phyloP scores from a whole-genome alignment of 2,329 filamentous ascomycete species.

The Aspergillus spinulosporus region DNA sequence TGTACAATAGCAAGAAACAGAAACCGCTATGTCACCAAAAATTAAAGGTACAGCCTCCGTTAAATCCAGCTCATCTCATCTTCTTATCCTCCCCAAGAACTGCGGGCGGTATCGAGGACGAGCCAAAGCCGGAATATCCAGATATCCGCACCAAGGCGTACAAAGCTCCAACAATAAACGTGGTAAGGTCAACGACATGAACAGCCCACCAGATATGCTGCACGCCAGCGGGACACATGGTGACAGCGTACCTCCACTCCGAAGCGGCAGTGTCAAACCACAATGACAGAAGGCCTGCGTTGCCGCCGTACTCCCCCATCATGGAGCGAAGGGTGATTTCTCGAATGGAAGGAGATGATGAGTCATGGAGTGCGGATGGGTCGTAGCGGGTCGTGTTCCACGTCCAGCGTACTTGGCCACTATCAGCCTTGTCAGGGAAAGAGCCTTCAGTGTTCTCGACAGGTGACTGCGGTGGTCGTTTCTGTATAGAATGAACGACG shows the following conservation, averaged over 20 bases:
- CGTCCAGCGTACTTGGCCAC: slow-evolving; percentile 23
- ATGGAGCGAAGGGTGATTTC: slow-evolving; percentile 95
- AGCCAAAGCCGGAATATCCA: not conserved
- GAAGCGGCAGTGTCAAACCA: slow-evolving; percentile 76
- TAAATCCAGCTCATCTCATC: not conserved
- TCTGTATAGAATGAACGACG: slow-evolving; percentile 77
- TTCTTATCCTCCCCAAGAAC: slow-evolving; percentile 6
- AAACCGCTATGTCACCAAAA: not conserved
- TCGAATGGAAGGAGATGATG: slow-evolving; percentile 54
- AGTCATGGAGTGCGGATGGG: not conserved
- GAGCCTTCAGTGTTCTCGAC: not conserved
- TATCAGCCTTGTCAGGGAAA: not conserved
- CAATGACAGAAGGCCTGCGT: slow-evolving; percentile 80
- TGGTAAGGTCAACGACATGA: slow-evolving; percentile 69
- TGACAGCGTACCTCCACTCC: slow-evolving; percentile 82
- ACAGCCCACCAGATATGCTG: slow-evolving; percentile 95
- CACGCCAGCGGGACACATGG: slow-evolving; percentile 73
- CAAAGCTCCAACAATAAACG: slow-evolving; percentile 35
- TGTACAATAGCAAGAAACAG: not conserved
- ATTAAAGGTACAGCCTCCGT: not conserved
- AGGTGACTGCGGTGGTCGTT: slow-evolving; percentile 28
- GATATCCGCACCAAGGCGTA: slow-evolving; percentile 12
- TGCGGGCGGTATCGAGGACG: not conserved
- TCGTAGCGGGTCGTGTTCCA: slow-evolving; percentile 41
- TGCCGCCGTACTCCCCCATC: slow-evolving; percentile 96